phyloP scores from a whole-genome alignment of 2,329 filamentous ascomycete species.

The Clonostachys solani region DNA sequence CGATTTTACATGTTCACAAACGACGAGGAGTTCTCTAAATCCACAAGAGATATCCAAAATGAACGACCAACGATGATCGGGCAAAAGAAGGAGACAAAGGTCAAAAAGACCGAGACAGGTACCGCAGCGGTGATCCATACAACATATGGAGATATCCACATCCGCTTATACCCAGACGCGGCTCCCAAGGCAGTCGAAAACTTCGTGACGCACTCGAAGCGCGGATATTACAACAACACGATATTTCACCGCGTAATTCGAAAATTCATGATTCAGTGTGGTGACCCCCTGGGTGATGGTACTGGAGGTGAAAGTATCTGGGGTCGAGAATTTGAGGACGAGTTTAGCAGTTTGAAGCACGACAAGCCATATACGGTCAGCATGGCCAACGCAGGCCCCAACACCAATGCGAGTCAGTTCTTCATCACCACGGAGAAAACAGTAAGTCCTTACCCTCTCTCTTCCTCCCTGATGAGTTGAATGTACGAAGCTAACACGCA shows the following conservation, averaged over 20 bases:
- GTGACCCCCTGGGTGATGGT: slow-evolving; percentile 89
- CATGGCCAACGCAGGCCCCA: slow-evolving; percentile 96
- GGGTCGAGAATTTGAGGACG: slow-evolving; percentile 93
- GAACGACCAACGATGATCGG: slow-evolving; percentile 75
- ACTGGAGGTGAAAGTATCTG: slow-evolving; percentile 86
- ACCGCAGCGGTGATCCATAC: slow-evolving; percentile 85
- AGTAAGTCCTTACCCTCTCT: slow-evolving; percentile 40
- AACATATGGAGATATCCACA: slow-evolving; percentile 87
- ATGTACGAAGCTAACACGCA: slow-evolving; percentile 11
- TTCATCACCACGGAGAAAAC: slow-evolving; percentile 98
- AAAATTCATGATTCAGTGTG: slow-evolving; percentile 99
- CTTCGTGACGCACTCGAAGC: slow-evolving; percentile 86
- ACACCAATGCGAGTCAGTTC: slow-evolving; percentile 95
- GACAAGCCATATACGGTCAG: slow-evolving; percentile 95
- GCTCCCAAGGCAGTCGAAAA: slow-evolving; percentile 96
- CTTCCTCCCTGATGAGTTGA: neutral
- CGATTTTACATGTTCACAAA: slow-evolving; percentile 99
- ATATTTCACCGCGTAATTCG: slow-evolving; percentile 97
- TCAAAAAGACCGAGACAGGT: slow-evolving; percentile 66
- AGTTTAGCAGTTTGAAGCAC: slow-evolving; percentile 86
- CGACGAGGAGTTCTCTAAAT: slow-evolving; percentile 76
- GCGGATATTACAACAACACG: slow-evolving; percentile 94
- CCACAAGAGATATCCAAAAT: slow-evolving; percentile 87
- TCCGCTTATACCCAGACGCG: slow-evolving; percentile 87
- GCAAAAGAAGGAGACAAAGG: slow-evolving; percentile 44